Conservation (phyloP, 1,284 basidiomycete genomes). For the Tylopilus sp. region DNA sequence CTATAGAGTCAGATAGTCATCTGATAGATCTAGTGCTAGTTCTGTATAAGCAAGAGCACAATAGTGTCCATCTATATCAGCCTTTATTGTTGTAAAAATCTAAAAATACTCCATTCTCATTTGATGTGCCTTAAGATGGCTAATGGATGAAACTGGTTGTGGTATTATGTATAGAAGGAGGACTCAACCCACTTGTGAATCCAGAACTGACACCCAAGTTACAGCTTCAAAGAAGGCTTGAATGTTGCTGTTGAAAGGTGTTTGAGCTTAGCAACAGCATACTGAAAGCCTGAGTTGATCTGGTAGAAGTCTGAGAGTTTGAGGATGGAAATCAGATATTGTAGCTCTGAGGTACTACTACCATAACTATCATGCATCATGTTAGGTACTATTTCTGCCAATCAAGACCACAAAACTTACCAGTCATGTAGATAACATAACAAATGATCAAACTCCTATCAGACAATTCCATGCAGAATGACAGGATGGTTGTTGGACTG, state of each 20-base stretch:
- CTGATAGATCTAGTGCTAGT: neutral
- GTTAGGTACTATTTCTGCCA: too few species aligned
- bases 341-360: too few species aligned
- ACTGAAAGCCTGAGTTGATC: neutral
- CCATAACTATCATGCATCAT: too few species aligned
- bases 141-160: neutral
- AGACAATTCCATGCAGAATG: neutral
- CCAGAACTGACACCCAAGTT: neutral
- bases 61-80: neutral
- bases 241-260: neutral
- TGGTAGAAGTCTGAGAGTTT: neutral
- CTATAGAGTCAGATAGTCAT: neutral
- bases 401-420: neutral
- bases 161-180: too few species aligned
- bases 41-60: neutral
- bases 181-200: too few species aligned
- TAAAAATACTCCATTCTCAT: neutral
- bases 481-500: neutral
- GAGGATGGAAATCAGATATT: neutral
- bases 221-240: neutral
- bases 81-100: neutral
- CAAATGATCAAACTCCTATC: neutral
- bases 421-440: neutral
- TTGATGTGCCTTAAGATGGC: neutral
- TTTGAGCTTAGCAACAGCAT: neutral